Evolutionary conservation across 2,329 filamentous ascomycete genomes (phyloP).

Genomic region (Epichloe brachyelytri): DNA sequence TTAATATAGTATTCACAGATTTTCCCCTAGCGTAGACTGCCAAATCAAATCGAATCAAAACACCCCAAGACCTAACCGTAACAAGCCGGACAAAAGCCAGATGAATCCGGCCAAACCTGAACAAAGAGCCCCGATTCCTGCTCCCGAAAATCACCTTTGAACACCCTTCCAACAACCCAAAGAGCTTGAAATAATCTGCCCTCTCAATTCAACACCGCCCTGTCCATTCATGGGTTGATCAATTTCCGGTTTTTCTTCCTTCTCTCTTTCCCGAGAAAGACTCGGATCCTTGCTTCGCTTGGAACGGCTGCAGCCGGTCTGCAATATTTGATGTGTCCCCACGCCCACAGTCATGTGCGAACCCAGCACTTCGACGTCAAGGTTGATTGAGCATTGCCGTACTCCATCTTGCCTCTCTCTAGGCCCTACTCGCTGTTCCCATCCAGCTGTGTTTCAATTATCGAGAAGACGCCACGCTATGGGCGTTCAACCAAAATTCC

Average conservation of each 20-base stretch:
- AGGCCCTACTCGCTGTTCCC: not conserved
- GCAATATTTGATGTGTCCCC: not conserved
- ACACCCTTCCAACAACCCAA: not conserved
- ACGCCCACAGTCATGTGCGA: not conserved
- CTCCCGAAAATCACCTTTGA: conserved; percentile 1
- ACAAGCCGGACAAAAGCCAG: not conserved
- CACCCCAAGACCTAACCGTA: conserved; percentile 1
- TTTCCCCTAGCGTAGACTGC: not conserved
- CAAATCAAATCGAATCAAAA: conserved; percentile 2
- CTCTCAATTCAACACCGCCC: not conserved
- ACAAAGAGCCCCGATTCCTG: not conserved
- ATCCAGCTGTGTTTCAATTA: not conserved
- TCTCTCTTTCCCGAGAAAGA: not conserved
- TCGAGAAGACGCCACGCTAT: conserved; percentile 5
- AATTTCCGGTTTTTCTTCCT: not conserved
- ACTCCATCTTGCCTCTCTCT: not conserved
- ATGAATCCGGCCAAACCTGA: not conserved
- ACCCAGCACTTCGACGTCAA: not conserved
- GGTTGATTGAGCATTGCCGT: not conserved
- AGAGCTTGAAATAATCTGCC: not conserved
- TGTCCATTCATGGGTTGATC: not conserved
- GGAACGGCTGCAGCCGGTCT: not conserved
- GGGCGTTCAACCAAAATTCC: not conserved
- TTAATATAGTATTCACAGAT: conserved; percentile 5
- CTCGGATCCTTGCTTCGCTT: not conserved